Base-by-base conservation (phyloP, 768 basidiomycete species). In the Ephemerocybe angulata region DNA sequence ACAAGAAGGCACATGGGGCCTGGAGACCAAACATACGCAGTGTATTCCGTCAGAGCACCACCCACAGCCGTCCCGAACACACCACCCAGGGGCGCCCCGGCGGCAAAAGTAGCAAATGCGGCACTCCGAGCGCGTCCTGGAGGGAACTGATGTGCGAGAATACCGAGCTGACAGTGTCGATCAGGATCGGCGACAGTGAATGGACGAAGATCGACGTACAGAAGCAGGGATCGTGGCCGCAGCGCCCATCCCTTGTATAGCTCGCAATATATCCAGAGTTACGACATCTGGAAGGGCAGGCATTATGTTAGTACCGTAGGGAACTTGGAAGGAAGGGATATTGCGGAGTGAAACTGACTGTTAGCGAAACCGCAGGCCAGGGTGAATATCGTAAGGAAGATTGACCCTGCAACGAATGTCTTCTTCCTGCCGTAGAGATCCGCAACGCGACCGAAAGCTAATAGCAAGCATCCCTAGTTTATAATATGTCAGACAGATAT, bases 31-130 rank as follows among this genome's bases (percentile, higher is more conserved):
- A 65, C 72, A 30, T 55, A 77, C 79, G 54, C 51, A 21, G 80
- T 73, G 12, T 70, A 68, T 61, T 90, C 79, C 0, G 85, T 88
- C 19, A 91, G 68, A 1, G 86, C 70, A n/a, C 89, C 90, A 17
- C 92, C 91, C 0, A 91, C 55, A 0, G 84, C 70, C 28, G 76
- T 76, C 1, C 93, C 92, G 13, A 93, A 70, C 0, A 82, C 87
- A 0, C 79, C 87, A 0, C 93, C 93, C 4, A 94, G 63, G 0
- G 93, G 92, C 0, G 88, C 90, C 25, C 94, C 94, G 0, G 91
- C 90, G 1, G 87, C 78, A 59, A 93, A 95, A 0, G 86, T 84
- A 0, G 93, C 82, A 58, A 95, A 96, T 0, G 91, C 93, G 0
- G 83, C 68, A 1, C 88, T 83, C 10, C 93, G 81, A 0, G 84